These are phyloP conservation scores for Kwoniella sp. DNA, from an alignment of 768 basidiomycete genomes.

Conservation along the genomic window DNA sequence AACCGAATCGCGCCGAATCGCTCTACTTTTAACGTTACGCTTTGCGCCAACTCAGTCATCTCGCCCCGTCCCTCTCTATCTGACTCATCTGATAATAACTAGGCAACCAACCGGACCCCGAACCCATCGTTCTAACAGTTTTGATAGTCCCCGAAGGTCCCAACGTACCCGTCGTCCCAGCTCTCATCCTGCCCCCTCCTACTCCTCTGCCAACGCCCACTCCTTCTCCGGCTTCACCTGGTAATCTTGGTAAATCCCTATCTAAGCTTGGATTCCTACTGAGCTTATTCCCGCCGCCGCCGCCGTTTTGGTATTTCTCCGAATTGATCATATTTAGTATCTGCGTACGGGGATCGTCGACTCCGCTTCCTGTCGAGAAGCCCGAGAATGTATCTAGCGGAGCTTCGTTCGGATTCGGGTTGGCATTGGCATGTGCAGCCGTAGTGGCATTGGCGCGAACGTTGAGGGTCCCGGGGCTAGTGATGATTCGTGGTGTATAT, in stretches of 20 bases:
- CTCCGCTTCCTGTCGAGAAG: neutral
- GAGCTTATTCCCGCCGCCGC: constrained; percentile 1
- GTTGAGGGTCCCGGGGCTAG: neutral
- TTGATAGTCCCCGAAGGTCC: constrained; percentile 1
- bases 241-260: neutral
- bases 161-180: constrained; percentile 7
- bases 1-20: too few relatives aligned
- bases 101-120: constrained; percentile 31
- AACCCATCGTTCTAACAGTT: constrained; percentile 3
- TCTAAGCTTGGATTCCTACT: neutral
- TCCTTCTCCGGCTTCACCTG: neutral
- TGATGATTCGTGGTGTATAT: neutral
- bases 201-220: neutral
- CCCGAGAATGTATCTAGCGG: neutral
- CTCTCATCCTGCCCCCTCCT: constrained; percentile 3
- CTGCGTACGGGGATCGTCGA: neutral
- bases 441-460: neutral
- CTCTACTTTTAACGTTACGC: too few relatives aligned
- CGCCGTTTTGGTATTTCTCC: constrained; percentile 1
- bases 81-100: constrained; percentile 34
- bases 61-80: neutral
- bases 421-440: neutral
- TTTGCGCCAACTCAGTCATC: neutral
- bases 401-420: neutral
- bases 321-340: neutral